A percentile compares a stretch with the other conserved stretches of the same genome.
These are phyloP conservation scores for Carex cristatella DNA, from an alignment of 176 grass and related monocot genomes.

Conservation along the genomic window DNA sequence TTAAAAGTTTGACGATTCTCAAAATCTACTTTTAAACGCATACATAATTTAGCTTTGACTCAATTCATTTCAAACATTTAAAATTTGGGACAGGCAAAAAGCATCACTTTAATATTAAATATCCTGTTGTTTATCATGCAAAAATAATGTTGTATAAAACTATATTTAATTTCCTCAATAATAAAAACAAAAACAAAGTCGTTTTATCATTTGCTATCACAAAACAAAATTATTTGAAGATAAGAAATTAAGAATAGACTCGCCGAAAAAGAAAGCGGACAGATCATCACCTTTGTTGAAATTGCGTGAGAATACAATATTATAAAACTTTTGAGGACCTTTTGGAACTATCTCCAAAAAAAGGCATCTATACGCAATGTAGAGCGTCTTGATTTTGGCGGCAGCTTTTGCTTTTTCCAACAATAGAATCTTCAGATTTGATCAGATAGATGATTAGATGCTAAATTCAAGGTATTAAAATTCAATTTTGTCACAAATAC, in stretches of 20 bases:
- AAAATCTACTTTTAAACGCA: too few relatives aligned
- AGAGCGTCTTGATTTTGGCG: not conserved
- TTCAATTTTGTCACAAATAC: not conserved
- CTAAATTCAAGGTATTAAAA: not conserved
- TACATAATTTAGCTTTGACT: too few relatives aligned
- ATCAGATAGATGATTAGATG: not conserved
- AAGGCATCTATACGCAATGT: not conserved
- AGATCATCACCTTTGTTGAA: not conserved
- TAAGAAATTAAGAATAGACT: not conserved
- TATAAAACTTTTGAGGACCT: not conserved
- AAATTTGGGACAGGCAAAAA: too few relatives aligned
- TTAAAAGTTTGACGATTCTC: too few relatives aligned
- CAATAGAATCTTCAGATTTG: conserved; percentile 14
- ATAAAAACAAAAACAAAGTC: too few relatives aligned
- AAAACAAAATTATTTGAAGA: too few relatives aligned
- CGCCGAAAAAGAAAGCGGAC: not conserved
- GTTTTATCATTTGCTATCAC: too few relatives aligned
- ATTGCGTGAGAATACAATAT: not conserved
- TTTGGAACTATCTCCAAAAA: conserved; percentile 4
- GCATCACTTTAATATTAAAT: too few relatives aligned
- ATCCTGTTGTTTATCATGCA: too few relatives aligned
- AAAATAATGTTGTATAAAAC: too few relatives aligned
- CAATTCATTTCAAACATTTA: too few relatives aligned
- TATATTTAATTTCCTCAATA: too few relatives aligned
- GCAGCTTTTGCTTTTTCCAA: conserved; percentile 7